Percentiles rank a stretch among this genome's conserved stretches.
phyloP scores from a whole-genome alignment of 1,284 basidiomycete species.

The Crepidotus sp. region DNA sequence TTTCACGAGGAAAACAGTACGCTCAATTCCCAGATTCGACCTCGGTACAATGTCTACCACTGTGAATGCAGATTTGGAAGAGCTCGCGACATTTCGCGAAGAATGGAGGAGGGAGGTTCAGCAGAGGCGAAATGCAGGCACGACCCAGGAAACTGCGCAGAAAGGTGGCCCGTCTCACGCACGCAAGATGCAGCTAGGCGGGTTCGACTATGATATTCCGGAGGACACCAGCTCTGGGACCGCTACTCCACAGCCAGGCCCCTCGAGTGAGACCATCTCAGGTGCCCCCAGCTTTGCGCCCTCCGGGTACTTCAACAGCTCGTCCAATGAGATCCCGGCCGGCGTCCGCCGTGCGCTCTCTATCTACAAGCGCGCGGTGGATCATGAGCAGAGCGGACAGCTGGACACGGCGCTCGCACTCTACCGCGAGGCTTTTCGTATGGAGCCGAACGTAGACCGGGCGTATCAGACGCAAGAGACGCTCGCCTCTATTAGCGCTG shows the following conservation, averaged over 20 bases:
- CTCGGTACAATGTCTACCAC: neutral
- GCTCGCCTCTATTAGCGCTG: slow-evolving; percentile 27
- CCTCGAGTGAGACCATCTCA: slow-evolving; percentile 15
- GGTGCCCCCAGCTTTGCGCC: slow-evolving; percentile 1
- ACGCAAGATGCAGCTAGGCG: neutral
- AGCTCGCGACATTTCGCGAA: slow-evolving; percentile 17
- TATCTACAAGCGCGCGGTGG: slow-evolving; percentile 61
- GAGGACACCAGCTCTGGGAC: slow-evolving; percentile 10
- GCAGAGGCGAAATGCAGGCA: slow-evolving; percentile 4
- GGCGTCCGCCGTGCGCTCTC: slow-evolving; percentile 45
- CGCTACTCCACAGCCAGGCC: slow-evolving; percentile 8
- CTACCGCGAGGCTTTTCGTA: slow-evolving; percentile 73
- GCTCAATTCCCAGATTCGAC: neutral
- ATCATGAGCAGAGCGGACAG: slow-evolving; percentile 63
- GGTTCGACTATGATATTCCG: slow-evolving; percentile 6
- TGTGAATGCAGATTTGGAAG: slow-evolving; percentile 6
- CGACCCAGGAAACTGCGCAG: neutral
- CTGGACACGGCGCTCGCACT: slow-evolving; percentile 66
- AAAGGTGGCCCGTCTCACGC: neutral
- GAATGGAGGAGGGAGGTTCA: slow-evolving; percentile 16
- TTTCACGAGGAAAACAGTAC: neutral
- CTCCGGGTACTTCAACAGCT: slow-evolving; percentile 12
- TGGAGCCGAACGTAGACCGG: slow-evolving; percentile 62
- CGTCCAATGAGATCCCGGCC: slow-evolving; percentile 23
- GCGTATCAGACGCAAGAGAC: slow-evolving; percentile 51